Evolutionary conservation across 164 flowering plant genomes (phyloP).

Genomic region (Tetrastigma voinierianum): DNA sequence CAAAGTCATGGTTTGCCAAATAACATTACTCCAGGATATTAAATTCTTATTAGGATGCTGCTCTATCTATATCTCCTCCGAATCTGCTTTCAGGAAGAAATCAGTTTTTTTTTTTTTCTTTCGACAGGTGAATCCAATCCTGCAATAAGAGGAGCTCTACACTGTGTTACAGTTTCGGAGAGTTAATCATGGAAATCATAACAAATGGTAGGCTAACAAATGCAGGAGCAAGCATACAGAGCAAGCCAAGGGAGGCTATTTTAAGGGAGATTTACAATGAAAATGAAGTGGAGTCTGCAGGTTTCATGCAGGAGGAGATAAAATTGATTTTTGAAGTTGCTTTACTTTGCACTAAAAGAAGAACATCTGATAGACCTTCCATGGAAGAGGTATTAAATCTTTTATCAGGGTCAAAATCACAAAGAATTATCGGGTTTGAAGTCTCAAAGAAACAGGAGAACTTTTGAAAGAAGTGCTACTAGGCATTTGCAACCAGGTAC

Average conservation of each 20-base stretch:
- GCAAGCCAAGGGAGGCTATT: conserved; percentile 46
- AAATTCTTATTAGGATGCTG: too few species aligned
- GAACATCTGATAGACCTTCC: conserved; percentile 62
- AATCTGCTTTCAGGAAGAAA: neutral
- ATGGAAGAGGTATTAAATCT: conserved; percentile 68
- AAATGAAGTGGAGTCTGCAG: conserved; percentile 34
- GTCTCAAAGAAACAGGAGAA: conserved; percentile 15
- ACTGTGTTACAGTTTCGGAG: conserved; percentile 79
- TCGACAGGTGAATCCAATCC: conserved; percentile 41
- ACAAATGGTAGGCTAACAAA: conserved; percentile 61
- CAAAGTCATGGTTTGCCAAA: too few species aligned
- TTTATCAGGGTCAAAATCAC: conserved; percentile 42
- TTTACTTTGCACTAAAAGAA: conserved; percentile 61
- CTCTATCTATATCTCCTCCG: too few species aligned
- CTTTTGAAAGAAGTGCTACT: neutral
- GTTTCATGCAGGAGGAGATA: conserved; percentile 45
- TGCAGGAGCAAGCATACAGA: conserved; percentile 42
- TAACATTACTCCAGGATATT: too few species aligned
- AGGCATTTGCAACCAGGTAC: neutral
- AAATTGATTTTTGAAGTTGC: conserved; percentile 64
- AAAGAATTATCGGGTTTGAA: conserved; percentile 40
- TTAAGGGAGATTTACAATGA: conserved; percentile 52
- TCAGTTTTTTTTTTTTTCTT: conserved; percentile 5
- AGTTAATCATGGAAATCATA: conserved; percentile 59
- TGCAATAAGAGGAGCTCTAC: conserved; percentile 45